phyloP scores from a whole-genome alignment of 2,329 filamentous ascomycete genomes.

The Fusarium liriodendri region DNA sequence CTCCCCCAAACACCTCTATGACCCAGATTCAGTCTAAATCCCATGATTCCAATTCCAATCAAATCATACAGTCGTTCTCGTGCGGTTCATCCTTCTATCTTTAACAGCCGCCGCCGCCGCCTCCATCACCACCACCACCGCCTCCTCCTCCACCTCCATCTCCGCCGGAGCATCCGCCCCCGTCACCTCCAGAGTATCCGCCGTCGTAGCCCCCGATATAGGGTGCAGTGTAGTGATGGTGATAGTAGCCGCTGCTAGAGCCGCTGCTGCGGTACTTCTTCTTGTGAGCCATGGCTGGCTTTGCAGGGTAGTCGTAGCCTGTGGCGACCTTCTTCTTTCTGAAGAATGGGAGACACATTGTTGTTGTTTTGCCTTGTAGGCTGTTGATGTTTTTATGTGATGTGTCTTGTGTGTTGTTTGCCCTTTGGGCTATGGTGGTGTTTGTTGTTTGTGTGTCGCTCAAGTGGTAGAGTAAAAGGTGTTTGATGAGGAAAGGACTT shows the following conservation, averaged over 20 bases:
- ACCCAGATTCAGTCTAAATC: not conserved
- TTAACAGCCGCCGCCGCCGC: not conserved
- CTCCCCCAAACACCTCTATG: not conserved
- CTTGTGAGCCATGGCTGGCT: constrained; percentile 1
- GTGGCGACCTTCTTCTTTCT: not conserved
- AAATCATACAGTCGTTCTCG: not conserved
- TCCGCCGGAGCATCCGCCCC: not conserved
- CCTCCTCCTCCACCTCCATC: not conserved
- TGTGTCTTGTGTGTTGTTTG: not conserved
- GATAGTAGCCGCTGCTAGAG: not conserved
- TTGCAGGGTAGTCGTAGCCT: constrained; percentile 1
- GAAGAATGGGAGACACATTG: constrained; percentile 9
- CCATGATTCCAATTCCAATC: not conserved
- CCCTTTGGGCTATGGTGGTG: not conserved
- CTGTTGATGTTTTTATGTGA: not conserved
- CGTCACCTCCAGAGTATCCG: not conserved
- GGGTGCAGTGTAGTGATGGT: not conserved
- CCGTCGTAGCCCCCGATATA: not conserved
- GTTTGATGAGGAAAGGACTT: not conserved
- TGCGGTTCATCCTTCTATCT: not conserved
- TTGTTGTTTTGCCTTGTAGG: not conserved
- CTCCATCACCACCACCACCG: constrained; percentile 13
- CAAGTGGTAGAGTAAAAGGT: not conserved
- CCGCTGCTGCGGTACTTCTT: not conserved
- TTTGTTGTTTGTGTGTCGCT: not conserved